Evolutionary conservation across 192 early-diverging fungal species (phyloP).

Genomic region (Tieghemiomyces parasiticus): DNA sequence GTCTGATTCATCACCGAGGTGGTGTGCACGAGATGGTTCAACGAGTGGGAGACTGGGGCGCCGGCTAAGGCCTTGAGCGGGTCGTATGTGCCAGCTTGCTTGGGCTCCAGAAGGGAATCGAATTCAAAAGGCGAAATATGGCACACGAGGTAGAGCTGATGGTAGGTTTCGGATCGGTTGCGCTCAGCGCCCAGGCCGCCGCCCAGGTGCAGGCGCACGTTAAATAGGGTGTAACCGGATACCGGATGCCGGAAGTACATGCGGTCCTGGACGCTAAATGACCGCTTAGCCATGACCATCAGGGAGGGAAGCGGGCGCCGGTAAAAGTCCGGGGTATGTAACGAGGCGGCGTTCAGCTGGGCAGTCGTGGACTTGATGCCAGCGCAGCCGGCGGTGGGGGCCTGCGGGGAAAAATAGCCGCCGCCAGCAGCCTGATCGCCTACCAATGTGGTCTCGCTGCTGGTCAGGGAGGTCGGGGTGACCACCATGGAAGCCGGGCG

Average conservation of each 20-base stretch:
- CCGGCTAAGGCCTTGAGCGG: neutral
- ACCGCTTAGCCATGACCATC: slow-evolving; percentile 4
- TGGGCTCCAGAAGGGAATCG: neutral
- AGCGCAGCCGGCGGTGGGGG: neutral
- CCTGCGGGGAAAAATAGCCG: neutral
- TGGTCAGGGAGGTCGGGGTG: too few species aligned
- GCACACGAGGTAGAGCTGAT: neutral
- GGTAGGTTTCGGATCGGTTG: neutral
- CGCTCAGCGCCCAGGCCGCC: slow-evolving; percentile 39
- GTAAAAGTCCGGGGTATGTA: neutral
- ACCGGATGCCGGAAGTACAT: slow-evolving; percentile 6
- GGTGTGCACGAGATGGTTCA: neutral
- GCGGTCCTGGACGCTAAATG: neutral
- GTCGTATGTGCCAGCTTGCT: neutral
- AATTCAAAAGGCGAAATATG: slow-evolving; percentile 9
- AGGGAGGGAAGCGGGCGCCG: neutral
- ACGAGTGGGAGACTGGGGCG: neutral
- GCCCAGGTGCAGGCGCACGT: slow-evolving; percentile 34
- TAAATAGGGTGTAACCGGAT: slow-evolving; percentile 27
- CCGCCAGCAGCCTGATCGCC: neutral
- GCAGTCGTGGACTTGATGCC: neutral
- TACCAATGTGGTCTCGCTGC: too few species aligned
- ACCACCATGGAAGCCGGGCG: too few species aligned
- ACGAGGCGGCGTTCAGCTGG: neutral
- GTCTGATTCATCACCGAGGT: neutral